phyloP scores from a whole-genome alignment of 345 rosid genomes.

The Acer campestre region DNA sequence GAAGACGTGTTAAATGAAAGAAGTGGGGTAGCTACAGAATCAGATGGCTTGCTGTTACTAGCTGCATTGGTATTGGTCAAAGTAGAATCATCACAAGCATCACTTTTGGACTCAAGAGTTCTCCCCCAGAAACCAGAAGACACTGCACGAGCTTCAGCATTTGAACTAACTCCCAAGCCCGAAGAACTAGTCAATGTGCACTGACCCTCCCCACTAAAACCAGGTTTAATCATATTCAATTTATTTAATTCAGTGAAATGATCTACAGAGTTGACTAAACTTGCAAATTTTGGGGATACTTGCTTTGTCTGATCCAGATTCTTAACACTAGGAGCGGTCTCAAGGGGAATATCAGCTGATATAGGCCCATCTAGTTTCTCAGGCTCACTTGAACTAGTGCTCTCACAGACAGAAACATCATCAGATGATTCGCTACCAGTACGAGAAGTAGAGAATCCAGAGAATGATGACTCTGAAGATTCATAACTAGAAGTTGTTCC shows the following conservation, averaged over 20 bases:
- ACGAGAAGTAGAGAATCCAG: slow-evolving; percentile 74
- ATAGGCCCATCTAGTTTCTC: slow-evolving; percentile 44
- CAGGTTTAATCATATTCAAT: slow-evolving; percentile 34
- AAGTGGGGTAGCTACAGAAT: slow-evolving; percentile 40
- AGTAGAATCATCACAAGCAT: slow-evolving; percentile 25
- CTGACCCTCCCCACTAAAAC: slow-evolving; percentile 30
- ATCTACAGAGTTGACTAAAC: slow-evolving; percentile 64
- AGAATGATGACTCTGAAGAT: slow-evolving; percentile 60
- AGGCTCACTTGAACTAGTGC: slow-evolving; percentile 64
- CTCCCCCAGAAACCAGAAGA: slow-evolving; percentile 68
- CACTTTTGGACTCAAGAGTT: slow-evolving; percentile 39
- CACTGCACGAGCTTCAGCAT: slow-evolving; percentile 28
- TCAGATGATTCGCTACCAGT: slow-evolving; percentile 64
- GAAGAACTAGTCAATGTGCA: slow-evolving; percentile 31
- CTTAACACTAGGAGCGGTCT: slow-evolving; percentile 32
- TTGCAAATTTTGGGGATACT: slow-evolving; percentile 69
- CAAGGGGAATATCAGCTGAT: slow-evolving; percentile 39
- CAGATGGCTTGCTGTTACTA: slow-evolving; percentile 25
- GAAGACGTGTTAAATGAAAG: slow-evolving; percentile 47
- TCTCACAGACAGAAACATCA: slow-evolving; percentile 65
- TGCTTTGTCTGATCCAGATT: slow-evolving; percentile 45
- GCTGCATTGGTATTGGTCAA: slow-evolving; percentile 28
- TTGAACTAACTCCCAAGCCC: slow-evolving; percentile 27
- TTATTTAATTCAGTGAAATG: slow-evolving; percentile 34
- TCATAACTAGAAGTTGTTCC: slow-evolving; percentile 48